A percentile compares a stretch with the other conserved stretches of the same genome.
phyloP scores from a whole-genome alignment of 2,329 filamentous ascomycete genomes.

The Knoxdaviesia capensis region DNA sequence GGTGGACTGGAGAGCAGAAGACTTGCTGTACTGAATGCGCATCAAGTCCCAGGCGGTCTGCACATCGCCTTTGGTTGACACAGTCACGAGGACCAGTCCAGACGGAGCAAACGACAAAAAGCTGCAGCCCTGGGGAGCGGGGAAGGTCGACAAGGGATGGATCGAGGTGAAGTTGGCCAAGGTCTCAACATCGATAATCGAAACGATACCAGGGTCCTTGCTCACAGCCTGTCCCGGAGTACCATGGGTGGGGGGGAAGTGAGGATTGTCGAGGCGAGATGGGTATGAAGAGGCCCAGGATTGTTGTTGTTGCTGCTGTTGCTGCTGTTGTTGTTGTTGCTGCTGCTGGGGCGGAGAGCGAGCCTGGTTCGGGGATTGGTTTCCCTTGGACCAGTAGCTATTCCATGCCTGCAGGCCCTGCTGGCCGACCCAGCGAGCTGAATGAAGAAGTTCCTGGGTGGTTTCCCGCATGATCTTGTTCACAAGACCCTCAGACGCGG shows the following conservation, averaged over 20 bases:
- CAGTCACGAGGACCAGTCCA: slow-evolving; percentile 55
- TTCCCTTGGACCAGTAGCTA: slow-evolving; percentile 50
- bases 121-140: slow-evolving; percentile 54
- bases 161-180: slow-evolving; percentile 30
- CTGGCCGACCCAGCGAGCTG: slow-evolving; percentile 57
- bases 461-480: slow-evolving; percentile 63
- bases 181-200: slow-evolving; percentile 49
- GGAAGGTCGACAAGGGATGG: slow-evolving; percentile 51
- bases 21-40: slow-evolving; percentile 40
- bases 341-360: slow-evolving; percentile 18
- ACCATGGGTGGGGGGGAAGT: slow-evolving; percentile 59
- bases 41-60: slow-evolving; percentile 69
- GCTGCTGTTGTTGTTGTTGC: background rate
- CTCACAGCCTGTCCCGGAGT: slow-evolving; percentile 31
- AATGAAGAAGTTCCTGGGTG: slow-evolving; percentile 57
- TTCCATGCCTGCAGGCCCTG: slow-evolving; percentile 63
- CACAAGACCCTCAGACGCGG: slow-evolving; percentile 48
- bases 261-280: slow-evolving; percentile 23
- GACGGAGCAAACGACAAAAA: slow-evolving; percentile 61
- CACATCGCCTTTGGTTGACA: slow-evolving; percentile 66
- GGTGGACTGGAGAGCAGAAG: slow-evolving; percentile 32
- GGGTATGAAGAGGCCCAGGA: slow-evolving; percentile 25
- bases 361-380: slow-evolving; percentile 16
- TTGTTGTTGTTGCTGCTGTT: slow-evolving; percentile 13
- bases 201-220: slow-evolving; percentile 54